Evolutionary conservation across 2,329 filamentous ascomycete genomes (phyloP).

Genomic region (Mariannaea sp.): DNA sequence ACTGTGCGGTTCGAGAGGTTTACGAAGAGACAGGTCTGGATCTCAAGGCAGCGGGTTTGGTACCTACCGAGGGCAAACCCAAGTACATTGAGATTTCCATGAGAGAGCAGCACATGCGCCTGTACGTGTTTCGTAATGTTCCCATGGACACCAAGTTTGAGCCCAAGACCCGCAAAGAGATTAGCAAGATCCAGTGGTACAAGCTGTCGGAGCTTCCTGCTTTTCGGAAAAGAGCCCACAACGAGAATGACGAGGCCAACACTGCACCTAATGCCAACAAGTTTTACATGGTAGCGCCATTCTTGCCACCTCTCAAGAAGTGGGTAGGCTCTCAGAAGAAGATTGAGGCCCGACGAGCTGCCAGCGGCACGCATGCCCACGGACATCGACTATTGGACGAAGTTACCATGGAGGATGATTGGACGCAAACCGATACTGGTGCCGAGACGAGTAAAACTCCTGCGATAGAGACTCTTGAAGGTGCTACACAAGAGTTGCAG

Average conservation of each 20-base stretch:
- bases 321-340: conserved; percentile 89
- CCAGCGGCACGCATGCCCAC: conserved; percentile 48
- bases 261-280: conserved; percentile 73
- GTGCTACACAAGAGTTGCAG: conserved; percentile 57
- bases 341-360: conserved; percentile 60
- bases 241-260: conserved; percentile 56
- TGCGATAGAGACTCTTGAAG: conserved; percentile 53
- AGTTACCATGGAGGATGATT: conserved; percentile 67
- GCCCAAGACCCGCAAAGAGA: conserved; percentile 92
- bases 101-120: conserved; percentile 87
- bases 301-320: conserved; percentile 81
- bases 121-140: conserved; percentile 90
- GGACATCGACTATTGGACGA: conserved; percentile 56
- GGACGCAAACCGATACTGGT: conserved; percentile 46
- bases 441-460: conserved; percentile 41
- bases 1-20: conserved; percentile 92
- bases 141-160: conserved; percentile 87
- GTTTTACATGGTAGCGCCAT: conserved; percentile 98
- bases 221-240: conserved; percentile 67
- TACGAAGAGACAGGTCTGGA: conserved; percentile 97
- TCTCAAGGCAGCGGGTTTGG: conserved; percentile 73
- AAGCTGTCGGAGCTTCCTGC: conserved; percentile 86
- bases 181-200: conserved; percentile 97
- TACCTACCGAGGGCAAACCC: conserved; percentile 71
- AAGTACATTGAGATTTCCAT: conserved; percentile 90